Percentiles rank a stretch among this genome's conserved stretches.
Evolutionary conservation across 2,329 filamentous ascomycete genomes (phyloP).

Genomic region (Diaporthe sp.): DNA sequence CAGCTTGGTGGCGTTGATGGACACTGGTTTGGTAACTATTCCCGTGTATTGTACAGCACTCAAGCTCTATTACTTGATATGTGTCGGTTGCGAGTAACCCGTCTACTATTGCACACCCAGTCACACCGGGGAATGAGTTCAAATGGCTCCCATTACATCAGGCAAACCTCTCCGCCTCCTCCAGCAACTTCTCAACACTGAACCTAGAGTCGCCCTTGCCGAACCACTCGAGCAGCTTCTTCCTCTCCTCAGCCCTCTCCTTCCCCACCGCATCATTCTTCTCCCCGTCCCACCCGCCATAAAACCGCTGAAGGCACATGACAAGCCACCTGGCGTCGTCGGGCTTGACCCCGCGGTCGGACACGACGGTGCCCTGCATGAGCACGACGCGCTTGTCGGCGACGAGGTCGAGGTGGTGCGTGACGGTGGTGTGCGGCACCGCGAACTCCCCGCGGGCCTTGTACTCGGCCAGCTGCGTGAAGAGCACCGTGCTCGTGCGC

Average conservation of each 20-base stretch:
- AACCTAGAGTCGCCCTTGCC: slow-evolving; percentile 82
- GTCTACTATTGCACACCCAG: neutral
- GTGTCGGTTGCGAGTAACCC: neutral
- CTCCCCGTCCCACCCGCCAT: slow-evolving; percentile 73
- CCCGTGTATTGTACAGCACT: slow-evolving; percentile 10
- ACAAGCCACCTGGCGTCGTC: slow-evolving; percentile 91
- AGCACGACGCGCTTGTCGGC: slow-evolving; percentile 83
- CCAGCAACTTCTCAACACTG: slow-evolving; percentile 85
- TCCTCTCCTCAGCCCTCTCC: slow-evolving; percentile 73
- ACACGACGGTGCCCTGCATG: slow-evolving; percentile 84
- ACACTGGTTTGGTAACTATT: neutral
- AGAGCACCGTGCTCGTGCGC: slow-evolving; percentile 81
- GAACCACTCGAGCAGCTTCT: slow-evolving; percentile 84
- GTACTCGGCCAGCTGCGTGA: slow-evolving; percentile 94
- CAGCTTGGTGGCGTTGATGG: neutral
- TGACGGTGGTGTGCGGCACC: slow-evolving; percentile 92
- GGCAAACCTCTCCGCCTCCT: slow-evolving; percentile 87
- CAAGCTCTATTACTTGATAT: neutral
- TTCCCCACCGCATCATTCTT: slow-evolving; percentile 55
- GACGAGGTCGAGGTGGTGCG: slow-evolving; percentile 87
- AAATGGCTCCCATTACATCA: slow-evolving; percentile 45
- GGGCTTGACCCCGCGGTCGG: slow-evolving; percentile 80
- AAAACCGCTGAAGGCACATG: slow-evolving; percentile 95
- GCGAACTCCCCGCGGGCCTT: slow-evolving; percentile 92
- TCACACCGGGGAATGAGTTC: neutral